phyloP scores from a whole-genome alignment of 2,329 filamentous ascomycete species.

The Fusarium guadeloupense region DNA sequence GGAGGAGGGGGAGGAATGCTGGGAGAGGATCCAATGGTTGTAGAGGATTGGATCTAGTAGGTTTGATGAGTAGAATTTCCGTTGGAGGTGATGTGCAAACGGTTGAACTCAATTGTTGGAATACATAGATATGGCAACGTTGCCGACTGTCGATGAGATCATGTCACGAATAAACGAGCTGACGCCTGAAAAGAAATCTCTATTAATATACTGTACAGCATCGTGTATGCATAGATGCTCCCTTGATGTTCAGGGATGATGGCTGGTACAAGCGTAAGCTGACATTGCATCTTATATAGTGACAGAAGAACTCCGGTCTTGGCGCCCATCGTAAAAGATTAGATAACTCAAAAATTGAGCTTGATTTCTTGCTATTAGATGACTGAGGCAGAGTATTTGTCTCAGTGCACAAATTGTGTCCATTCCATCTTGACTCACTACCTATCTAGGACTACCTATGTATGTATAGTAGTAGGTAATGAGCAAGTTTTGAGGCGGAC shows the following conservation, averaged over 20 bases:
- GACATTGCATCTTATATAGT: background rate
- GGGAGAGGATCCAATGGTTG: constrained; percentile 19
- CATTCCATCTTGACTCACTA: constrained; percentile 21
- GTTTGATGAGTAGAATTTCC: constrained; percentile 7
- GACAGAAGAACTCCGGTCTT: constrained; percentile 20
- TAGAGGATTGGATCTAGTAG: background rate
- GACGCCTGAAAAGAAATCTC: background rate
- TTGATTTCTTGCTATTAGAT: background rate
- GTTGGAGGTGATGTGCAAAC: constrained; percentile 1
- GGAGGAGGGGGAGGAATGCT: constrained; percentile 10
- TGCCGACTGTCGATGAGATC: background rate
- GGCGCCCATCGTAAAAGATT: constrained; percentile 25
- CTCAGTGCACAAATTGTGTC: constrained; percentile 9
- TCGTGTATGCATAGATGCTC: background rate
- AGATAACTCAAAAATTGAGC: constrained; percentile 17
- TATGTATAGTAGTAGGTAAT: too few relatives aligned
- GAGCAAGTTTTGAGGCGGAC: constrained; percentile 2
- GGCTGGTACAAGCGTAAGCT: constrained; percentile 3
- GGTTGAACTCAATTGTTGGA: constrained; percentile 17
- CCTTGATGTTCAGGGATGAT: constrained; percentile 1
- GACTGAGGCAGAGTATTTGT: constrained; percentile 7
- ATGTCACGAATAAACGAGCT: background rate
- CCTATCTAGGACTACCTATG: too few relatives aligned
- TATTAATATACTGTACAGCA: background rate
- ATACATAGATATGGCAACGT: constrained; percentile 7